Percentiles rank a stretch among this genome's conserved stretches.
phyloP scores from a whole-genome alignment of 306 rosid species.

The Citrullus amarus region DNA sequence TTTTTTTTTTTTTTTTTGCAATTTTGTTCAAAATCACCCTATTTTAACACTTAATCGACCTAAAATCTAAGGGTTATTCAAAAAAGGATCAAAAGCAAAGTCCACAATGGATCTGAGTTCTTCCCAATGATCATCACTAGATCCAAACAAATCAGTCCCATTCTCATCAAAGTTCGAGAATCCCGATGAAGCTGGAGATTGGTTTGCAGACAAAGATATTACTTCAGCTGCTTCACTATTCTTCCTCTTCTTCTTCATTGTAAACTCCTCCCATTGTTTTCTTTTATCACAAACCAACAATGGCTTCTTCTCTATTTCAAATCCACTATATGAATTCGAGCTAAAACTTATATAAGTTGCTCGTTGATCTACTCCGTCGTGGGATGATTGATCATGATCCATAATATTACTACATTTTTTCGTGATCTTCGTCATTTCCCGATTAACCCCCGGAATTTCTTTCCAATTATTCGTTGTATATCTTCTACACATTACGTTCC shows the following conservation, averaged over 20 bases:
- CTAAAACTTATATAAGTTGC: constrained; percentile 5
- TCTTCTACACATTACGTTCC: constrained; percentile 41
- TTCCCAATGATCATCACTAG: constrained; percentile 37
- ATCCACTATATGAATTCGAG: neutral
- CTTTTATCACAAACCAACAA: neutral
- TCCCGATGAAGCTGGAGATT: constrained; percentile 22
- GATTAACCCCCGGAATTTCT: constrained; percentile 21
- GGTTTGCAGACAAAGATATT: constrained; percentile 6
- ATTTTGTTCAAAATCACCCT: too few relatives aligned
- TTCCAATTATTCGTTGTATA: constrained; percentile 32
- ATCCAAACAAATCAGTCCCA: neutral
- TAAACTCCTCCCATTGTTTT: constrained; percentile 13
- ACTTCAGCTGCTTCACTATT: neutral
- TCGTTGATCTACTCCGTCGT: neutral
- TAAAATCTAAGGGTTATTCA: neutral
- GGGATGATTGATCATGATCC: neutral
- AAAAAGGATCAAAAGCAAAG: constrained; percentile 37
- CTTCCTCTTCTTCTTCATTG: neutral
- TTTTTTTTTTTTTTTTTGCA: too few relatives aligned
- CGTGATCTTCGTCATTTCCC: neutral
- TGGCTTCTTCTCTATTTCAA: constrained; percentile 27
- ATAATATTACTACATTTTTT: neutral
- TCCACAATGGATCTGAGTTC: constrained; percentile 66
- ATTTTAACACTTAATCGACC: too few relatives aligned
- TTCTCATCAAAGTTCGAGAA: constrained; percentile 13